Percentiles rank a stretch among this genome's conserved stretches.
Evolutionary conservation across 768 basidiomycete species (phyloP).

Genomic region (Mycena filopes): DNA sequence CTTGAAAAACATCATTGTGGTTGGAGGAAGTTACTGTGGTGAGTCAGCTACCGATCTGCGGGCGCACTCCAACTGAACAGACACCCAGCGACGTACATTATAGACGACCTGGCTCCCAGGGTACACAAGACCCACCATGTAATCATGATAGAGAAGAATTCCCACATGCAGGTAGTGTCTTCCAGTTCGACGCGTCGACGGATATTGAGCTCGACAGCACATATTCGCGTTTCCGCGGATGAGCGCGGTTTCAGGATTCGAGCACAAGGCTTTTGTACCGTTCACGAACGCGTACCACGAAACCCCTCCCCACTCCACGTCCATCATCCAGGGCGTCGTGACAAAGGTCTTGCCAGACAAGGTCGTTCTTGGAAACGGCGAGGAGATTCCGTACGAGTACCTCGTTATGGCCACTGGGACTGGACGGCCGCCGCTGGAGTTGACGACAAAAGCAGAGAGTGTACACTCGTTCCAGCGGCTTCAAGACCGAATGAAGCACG

Average conservation of each 20-base stretch:
- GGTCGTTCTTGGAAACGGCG: slow-evolving; percentile 34
- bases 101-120: slow-evolving; percentile 34
- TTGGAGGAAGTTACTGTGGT: slow-evolving; percentile 49
- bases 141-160: slow-evolving; percentile 46
- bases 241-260: slow-evolving; percentile 38
- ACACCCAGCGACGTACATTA: slow-evolving; percentile 29
- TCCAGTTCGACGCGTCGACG: too few species aligned
- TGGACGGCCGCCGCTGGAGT: slow-evolving; percentile 26
- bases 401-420: slow-evolving; percentile 49
- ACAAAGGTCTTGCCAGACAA: slow-evolving; percentile 33
- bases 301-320: slow-evolving; percentile 34
- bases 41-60: neutral
- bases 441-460: slow-evolving; percentile 38
- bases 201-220: too few species aligned
- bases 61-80: neutral
- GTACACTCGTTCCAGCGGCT: slow-evolving; percentile 37
- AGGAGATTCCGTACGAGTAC: slow-evolving; percentile 44
- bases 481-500: slow-evolving; percentile 45
- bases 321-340: slow-evolving; percentile 33
- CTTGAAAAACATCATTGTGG: too few species aligned
- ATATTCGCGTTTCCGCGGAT: slow-evolving; percentile 50
- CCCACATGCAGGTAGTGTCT: slow-evolving; percentile 40
- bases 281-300: slow-evolving; percentile 38
- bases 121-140: slow-evolving; percentile 39
- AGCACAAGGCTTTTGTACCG: slow-evolving; percentile 47